phyloP scores from a whole-genome alignment of 306 rosid genomes.

The Prunus padus region DNA sequence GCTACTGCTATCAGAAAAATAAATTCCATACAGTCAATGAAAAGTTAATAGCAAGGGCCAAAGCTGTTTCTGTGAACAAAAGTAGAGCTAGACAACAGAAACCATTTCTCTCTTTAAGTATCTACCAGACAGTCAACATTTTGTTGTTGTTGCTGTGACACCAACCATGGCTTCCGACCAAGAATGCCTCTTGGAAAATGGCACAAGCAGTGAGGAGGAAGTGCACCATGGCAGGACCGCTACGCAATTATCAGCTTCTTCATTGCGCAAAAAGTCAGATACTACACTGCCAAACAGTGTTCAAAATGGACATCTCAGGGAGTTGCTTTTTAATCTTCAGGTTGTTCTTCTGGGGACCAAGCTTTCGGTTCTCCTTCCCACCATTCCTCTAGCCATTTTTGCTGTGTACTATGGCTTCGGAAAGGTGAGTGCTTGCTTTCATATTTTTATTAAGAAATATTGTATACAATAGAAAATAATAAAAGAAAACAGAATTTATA shows the following conservation, averaged over 20 bases:
- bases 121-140: too few species aligned
- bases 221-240: constrained; percentile 50
- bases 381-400: constrained; percentile 60
- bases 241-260: constrained; percentile 64
- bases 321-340: constrained; percentile 45
- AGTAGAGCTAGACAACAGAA: too few species aligned
- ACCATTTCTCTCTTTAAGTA: too few species aligned
- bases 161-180: constrained; percentile 52
- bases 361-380: constrained; percentile 69
- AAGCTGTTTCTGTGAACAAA: too few species aligned
- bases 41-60: too few species aligned
- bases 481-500: background rate
- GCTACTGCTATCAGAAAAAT: too few species aligned
- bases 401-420: constrained; percentile 50
- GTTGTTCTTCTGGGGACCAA: constrained; percentile 86
- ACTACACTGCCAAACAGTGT: constrained; percentile 35
- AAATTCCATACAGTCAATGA: too few species aligned
- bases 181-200: constrained; percentile 60
- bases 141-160: background rate
- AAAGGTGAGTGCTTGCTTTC: constrained; percentile 43
- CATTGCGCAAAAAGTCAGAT: constrained; percentile 60
- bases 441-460: background rate
- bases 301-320: constrained; percentile 33
- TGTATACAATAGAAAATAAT: background rate
- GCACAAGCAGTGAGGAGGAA: constrained; percentile 57